Evolutionary conservation across 2,329 filamentous ascomycete species (phyloP), one percentile per base, ranked within the genome.

Genomic region (Cercospora zeae-maydis): DNA sequence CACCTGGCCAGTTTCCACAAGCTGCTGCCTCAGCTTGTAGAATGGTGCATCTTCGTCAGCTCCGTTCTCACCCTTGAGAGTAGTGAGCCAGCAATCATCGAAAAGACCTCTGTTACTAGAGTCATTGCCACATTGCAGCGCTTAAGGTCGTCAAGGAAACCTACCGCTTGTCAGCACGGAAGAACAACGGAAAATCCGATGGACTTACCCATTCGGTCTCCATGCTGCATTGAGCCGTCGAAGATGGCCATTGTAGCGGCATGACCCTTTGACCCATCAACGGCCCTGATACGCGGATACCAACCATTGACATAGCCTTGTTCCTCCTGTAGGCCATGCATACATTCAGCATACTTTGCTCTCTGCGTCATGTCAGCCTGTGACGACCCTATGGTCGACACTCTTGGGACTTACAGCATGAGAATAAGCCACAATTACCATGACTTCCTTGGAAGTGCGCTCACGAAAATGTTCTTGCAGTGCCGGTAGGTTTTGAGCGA

Each of bases 111-210:
- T 51, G 62, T 65, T 10, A 67, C 69, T 27, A 68, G 57, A 1
- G 68, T 70, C 45, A 69, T 58, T 14, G 68, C 68, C 1, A 69
- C 67, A 27, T 70, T 70, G 42, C 34, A 55, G 2, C 68, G 67
- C n/a, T 56, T 53, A 1, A 31, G 7, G 11, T 65, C 64, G 1
- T 57, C 58, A 61, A 71, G 49, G 65, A 69, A 47, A 24, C 66
- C 53, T 59, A 14, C 5, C 1, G 1, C 19, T 13, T 13, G 51
- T 47, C 42, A 57, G 55, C 10, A 24, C 2, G 9, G 11, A 33
- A 24, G 11, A 3, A 11, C 19, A 4, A n/a, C 0, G 19, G 19
- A 19, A 8, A 11, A 13, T 3, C 0, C 4, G 24, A 1, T 7
- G 4, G 3, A 37, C 56, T 49, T 16, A 36, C 56, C 56, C 13